Evolutionary conservation across 257 asterid genomes (phyloP).

Genomic region (Cordia subcordata): DNA sequence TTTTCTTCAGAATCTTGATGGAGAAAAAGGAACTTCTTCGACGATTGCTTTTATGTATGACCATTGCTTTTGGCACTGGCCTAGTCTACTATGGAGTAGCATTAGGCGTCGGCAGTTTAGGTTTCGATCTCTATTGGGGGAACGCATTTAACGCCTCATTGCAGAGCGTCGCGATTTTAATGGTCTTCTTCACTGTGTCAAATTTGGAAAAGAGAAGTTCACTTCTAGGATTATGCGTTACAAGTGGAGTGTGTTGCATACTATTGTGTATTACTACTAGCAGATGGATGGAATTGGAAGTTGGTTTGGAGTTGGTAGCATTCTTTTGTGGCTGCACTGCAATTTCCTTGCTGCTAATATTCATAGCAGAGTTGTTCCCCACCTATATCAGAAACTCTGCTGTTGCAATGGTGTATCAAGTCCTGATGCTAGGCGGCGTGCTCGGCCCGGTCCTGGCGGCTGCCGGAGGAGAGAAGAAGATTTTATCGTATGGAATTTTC

Average conservation of each 20-base stretch:
- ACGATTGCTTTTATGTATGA: background rate
- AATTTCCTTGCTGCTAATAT: slow-evolving; percentile 20
- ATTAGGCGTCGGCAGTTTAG: background rate
- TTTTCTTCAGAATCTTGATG: background rate
- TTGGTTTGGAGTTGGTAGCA: slow-evolving; percentile 22
- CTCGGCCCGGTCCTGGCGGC: slow-evolving; percentile 26
- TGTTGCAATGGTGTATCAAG: slow-evolving; percentile 21
- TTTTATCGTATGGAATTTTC: slow-evolving; percentile 17
- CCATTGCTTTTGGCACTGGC: background rate
- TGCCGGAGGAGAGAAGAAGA: slow-evolving; percentile 16
- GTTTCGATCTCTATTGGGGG: background rate
- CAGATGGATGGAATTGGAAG: slow-evolving; percentile 15
- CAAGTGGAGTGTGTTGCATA: slow-evolving; percentile 28
- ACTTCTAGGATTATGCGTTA: slow-evolving; percentile 20
- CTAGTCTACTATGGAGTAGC: background rate
- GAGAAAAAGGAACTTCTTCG: background rate
- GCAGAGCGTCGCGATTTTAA: slow-evolving; percentile 25
- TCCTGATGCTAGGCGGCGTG: slow-evolving; percentile 31
- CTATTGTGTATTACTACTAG: slow-evolving; percentile 10
- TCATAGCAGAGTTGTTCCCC: slow-evolving; percentile 24
- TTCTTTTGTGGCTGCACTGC: slow-evolving; percentile 24
- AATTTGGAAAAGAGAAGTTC: slow-evolving; percentile 24
- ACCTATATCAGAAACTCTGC: slow-evolving; percentile 26
- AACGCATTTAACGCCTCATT: background rate
- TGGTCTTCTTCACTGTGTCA: slow-evolving; percentile 16